Evolutionary conservation across 2,329 filamentous ascomycete species (phyloP), one percentile per base, ranked within the genome.

Genomic region (Phyllosticta capitalensis): DNA sequence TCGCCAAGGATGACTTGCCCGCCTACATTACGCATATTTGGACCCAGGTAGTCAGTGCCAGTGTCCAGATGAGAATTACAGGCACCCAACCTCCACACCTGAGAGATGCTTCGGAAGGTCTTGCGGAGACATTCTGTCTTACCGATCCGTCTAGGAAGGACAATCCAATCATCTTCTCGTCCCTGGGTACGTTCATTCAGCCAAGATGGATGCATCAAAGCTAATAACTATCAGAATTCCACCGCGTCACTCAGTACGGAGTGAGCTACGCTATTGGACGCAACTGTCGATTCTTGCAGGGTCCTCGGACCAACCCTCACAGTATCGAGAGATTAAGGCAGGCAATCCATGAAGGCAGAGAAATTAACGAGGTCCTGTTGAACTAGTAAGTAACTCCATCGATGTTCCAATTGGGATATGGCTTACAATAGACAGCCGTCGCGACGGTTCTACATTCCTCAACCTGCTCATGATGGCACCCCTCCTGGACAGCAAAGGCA

Each of bases 241-340:
- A 89, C 65, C 79, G 82, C 54, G 88, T 86, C 4, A 90, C 87
- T 0, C 86, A 90, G 64, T 91, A 90, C 67, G 86, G 86, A 3
- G 83, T 88, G 74, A 80, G 79, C 59, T 89, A 91, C 67, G 82
- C 85, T 2, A 81, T 92, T 19, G 88, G 88, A 0, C 83, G 86
- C 30, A 92, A 92, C 63, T 91, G 88, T 65, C 83, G 88, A 7
- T 91, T 92, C 66, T 79, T 92, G 1, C 88, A 91, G 69, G 88
- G 89, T 0, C 87, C 87, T 0, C 82, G 81, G 65, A 90, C 88
- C 5, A 87, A 86, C 63, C 77, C 76, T 0, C 79, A 81, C 62
- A 87, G 84, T 55, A 77, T 88, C 0, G 73, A 77, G 58, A 78
- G 89, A 57, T 75, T 92, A 10, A 77, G 81, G 30, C 81, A 86